Evolutionary conservation across 805 yeast species (phyloP).

Genomic region (Wickerhamiella vanderwaltii): DNA sequence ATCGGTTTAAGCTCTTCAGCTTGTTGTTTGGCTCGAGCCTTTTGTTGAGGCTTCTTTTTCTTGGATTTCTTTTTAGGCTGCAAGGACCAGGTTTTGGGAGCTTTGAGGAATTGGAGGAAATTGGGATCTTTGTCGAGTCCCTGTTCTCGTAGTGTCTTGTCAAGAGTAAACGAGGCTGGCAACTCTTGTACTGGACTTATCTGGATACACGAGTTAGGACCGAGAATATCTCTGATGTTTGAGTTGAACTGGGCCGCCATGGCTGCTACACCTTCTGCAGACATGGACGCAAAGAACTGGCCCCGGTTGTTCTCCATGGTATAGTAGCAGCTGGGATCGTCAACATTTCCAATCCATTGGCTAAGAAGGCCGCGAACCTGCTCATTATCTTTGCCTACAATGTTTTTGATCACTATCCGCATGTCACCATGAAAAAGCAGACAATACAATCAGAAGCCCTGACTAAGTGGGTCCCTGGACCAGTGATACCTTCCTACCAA

Average conservation of each 20-base stretch:
- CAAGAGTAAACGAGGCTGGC: background rate
- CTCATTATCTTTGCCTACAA: background rate
- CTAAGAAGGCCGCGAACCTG: background rate
- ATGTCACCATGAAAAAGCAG: background rate
- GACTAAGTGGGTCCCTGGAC: too few species aligned
- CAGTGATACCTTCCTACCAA: too few species aligned
- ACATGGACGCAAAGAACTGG: background rate
- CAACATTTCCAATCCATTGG: background rate
- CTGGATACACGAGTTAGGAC: background rate
- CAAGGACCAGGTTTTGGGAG: background rate
- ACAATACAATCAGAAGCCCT: too few species aligned
- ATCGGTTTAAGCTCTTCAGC: background rate
- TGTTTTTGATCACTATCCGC: slow-evolving; percentile 9
- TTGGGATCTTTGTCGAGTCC: background rate
- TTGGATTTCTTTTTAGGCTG: background rate
- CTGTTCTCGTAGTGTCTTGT: background rate
- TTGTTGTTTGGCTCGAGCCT: background rate
- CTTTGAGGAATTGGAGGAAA: background rate
- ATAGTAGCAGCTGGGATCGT: background rate
- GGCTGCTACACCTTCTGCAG: background rate
- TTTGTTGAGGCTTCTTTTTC: background rate
- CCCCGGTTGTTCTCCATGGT: background rate
- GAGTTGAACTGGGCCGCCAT: background rate
- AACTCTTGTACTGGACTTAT: slow-evolving; percentile 1
- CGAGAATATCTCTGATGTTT: background rate